A percentile compares a stretch with the other conserved stretches of the same genome.
Conservation (phyloP, 2,329 filamentous ascomycete species). For the Neurospora sp. region DNA sequence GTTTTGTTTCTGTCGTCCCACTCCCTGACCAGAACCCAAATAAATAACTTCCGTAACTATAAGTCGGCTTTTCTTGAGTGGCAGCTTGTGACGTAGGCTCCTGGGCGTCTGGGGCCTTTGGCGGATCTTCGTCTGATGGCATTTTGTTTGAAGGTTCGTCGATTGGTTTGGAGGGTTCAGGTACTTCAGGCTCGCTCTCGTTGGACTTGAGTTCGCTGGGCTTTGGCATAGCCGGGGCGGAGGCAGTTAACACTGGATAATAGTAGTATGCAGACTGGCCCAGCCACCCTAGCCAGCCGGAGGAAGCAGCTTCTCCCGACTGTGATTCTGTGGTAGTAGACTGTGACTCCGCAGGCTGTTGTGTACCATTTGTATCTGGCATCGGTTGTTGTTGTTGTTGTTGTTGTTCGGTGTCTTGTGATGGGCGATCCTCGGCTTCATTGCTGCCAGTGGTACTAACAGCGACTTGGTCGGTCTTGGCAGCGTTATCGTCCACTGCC, state of each 20-base stretch:
- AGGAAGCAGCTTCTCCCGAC: slow-evolving; percentile 23
- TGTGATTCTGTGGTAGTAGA: slow-evolving; percentile 6
- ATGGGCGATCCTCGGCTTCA: neutral
- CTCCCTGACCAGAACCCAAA: slow-evolving; percentile 26
- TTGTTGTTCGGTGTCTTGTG: neutral
- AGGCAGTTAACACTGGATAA: neutral
- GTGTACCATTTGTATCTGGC: neutral
- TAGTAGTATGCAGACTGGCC: slow-evolving; percentile 19
- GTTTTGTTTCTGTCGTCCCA: slow-evolving; percentile 3
- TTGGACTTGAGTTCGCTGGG: neutral
- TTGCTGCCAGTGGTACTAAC: neutral
- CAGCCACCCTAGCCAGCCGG: slow-evolving; percentile 49
- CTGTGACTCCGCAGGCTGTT: neutral
- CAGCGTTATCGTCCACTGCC: slow-evolving; percentile 1
- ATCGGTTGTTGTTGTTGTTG: neutral
- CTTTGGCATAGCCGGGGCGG: slow-evolving; percentile 10
- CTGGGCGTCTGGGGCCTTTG: slow-evolving; percentile 7
- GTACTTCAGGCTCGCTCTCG: neutral
- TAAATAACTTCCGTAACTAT: slow-evolving; percentile 22
- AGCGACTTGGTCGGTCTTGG: slow-evolving; percentile 3
- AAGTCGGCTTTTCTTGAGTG: slow-evolving; percentile 4
- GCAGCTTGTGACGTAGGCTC: slow-evolving; percentile 7
- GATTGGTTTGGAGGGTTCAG: slow-evolving; percentile 9
- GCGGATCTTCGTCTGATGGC: slow-evolving; percentile 9
- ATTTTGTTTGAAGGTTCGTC: slow-evolving; percentile 11